phyloP scores from a whole-genome alignment of 192 early-diverging fungal genomes.

The Coemansia sp. region DNA sequence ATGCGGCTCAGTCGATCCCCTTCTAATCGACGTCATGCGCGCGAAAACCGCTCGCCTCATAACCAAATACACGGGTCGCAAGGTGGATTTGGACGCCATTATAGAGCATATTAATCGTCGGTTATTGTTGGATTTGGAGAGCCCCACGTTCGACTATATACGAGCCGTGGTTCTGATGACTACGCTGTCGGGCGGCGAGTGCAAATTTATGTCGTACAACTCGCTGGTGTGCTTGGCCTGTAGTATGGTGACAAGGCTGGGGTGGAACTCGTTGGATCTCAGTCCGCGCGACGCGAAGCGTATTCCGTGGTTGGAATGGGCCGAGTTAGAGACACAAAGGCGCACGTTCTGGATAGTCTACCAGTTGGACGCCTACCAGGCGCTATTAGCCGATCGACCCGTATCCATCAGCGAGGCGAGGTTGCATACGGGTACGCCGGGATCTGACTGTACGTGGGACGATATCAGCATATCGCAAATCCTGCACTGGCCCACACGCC shows the following conservation, averaged over 20 bases:
- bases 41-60: constrained; percentile 31
- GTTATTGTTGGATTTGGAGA: constrained; percentile 30
- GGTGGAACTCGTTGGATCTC: constrained; percentile 49
- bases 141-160: constrained; percentile 39
- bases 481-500: constrained; percentile 46
- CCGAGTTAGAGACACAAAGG: constrained; percentile 35
- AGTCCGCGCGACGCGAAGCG: constrained; percentile 9
- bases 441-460: constrained; percentile 48
- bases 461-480: constrained; percentile 46
- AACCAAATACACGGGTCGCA: constrained; percentile 24
- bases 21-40: constrained; percentile 44
- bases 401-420: constrained; percentile 35
- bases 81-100: constrained; percentile 21
- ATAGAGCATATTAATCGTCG: constrained; percentile 23
- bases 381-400: constrained; percentile 41
- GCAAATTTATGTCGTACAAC: constrained; percentile 43
- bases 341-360: constrained; percentile 51
- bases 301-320: constrained; percentile 36
- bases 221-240: constrained; percentile 45
- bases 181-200: constrained; percentile 32
- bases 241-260: constrained; percentile 43
- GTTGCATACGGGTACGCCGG: constrained; percentile 32
- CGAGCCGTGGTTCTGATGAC: constrained; percentile 42
- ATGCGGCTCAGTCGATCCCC: constrained; percentile 24
- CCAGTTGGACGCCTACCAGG: constrained; percentile 49